A percentile compares a stretch with the other conserved stretches of the same genome.
Evolutionary conservation across 1,284 basidiomycete genomes (phyloP).

Genomic region (Veloboletus limbatus): DNA sequence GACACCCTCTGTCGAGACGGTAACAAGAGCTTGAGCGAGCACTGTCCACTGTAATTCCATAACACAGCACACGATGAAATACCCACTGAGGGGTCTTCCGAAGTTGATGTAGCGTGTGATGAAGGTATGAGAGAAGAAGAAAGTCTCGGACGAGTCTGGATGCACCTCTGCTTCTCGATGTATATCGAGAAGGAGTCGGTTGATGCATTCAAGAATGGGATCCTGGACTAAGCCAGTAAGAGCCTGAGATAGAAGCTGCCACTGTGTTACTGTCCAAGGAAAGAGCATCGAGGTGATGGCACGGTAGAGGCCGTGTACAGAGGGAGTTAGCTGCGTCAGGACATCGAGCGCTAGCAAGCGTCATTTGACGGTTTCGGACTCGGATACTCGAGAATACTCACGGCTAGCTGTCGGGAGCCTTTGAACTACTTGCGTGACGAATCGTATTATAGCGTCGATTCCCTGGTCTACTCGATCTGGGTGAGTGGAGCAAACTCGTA

Average conservation of each 20-base stretch:
- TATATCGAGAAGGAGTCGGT: constrained; percentile 62
- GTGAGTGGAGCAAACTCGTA: constrained; percentile 60
- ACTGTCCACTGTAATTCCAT: constrained; percentile 83
- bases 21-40: constrained; percentile 70
- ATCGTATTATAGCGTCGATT: constrained; percentile 56
- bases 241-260: constrained; percentile 54
- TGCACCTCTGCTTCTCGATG: constrained; percentile 48
- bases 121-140: constrained; percentile 66
- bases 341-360: constrained; percentile 57
- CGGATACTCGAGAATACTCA: constrained; percentile 36
- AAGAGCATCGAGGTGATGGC: constrained; percentile 79
- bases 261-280: constrained; percentile 69
- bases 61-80: constrained; percentile 83
- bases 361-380: background rate
- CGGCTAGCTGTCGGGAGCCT: constrained; percentile 53
- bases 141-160: constrained; percentile 16
- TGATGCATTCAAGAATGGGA: constrained; percentile 63
- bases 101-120: constrained; percentile 74
- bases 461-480: constrained; percentile 47
- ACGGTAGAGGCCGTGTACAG: constrained; percentile 84
- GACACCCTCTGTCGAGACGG: constrained; percentile 32
- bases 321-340: constrained; percentile 74
- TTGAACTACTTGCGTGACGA: constrained; percentile 56
- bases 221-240: constrained; percentile 59
- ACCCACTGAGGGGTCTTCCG: constrained; percentile 79